Conservation (phyloP, 306 rosid genomes). For the Macrotyloma uniflorum region DNA sequence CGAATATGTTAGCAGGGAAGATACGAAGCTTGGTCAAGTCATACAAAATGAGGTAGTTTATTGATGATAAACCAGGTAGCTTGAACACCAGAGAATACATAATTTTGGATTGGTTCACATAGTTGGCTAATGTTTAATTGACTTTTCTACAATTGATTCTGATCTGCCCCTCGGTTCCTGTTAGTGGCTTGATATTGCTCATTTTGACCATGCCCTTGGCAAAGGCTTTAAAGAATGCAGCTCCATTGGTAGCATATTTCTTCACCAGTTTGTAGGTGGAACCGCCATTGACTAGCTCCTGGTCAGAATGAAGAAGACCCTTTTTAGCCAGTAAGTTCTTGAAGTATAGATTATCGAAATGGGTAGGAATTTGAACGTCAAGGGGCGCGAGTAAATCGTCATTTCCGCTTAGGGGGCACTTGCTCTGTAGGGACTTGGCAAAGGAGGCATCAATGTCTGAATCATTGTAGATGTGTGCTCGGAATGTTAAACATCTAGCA, state of each 20-base stretch:
- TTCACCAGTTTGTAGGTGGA: slow-evolving; percentile 43
- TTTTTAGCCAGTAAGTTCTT: slow-evolving; percentile 44
- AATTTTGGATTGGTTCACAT: no score
- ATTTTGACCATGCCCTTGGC: slow-evolving; percentile 48
- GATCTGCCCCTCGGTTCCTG: slow-evolving; percentile 51
- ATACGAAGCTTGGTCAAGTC: background rate
- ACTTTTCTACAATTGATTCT: slow-evolving; percentile 58
- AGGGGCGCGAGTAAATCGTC: slow-evolving; percentile 38
- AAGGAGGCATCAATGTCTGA: slow-evolving; percentile 49
- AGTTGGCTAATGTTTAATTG: slow-evolving; percentile 38
- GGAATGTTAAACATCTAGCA: slow-evolving; percentile 48
- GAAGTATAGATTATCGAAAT: slow-evolving; percentile 50
- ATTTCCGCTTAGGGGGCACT: slow-evolving; percentile 50
- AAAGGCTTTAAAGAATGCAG: slow-evolving; percentile 43
- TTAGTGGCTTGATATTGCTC: slow-evolving; percentile 55
- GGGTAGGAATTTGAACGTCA: slow-evolving; percentile 49
- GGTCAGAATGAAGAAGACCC: slow-evolving; percentile 64
- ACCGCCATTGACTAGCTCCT: slow-evolving; percentile 49
- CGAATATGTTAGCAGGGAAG: background rate
- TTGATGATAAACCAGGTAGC: background rate
- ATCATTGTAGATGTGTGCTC: slow-evolving; percentile 50
- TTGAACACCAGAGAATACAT: background rate
- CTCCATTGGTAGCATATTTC: slow-evolving; percentile 33
- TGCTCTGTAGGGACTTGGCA: slow-evolving; percentile 41
- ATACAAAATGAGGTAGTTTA: background rate